phyloP scores from a whole-genome alignment of 2,329 filamentous ascomycete species.

The Epichloe festucae region DNA sequence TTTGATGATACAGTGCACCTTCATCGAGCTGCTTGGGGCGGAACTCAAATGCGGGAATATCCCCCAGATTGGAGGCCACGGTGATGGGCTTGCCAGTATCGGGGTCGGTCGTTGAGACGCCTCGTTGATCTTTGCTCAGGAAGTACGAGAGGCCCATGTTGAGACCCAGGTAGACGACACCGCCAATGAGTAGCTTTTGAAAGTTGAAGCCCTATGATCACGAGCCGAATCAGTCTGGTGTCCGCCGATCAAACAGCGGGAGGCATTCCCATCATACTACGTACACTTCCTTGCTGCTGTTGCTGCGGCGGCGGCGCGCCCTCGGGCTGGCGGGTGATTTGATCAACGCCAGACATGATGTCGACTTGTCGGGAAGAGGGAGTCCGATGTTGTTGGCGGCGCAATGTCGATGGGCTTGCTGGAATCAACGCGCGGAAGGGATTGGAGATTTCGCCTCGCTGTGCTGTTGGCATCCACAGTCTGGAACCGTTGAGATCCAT shows the following conservation, averaged over 20 bases:
- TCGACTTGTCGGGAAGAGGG: neutral
- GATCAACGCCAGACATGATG: slow-evolving; percentile 1
- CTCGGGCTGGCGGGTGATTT: slow-evolving; percentile 8
- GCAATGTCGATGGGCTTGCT: neutral
- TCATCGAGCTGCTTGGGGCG: slow-evolving; percentile 48
- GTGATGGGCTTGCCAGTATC: slow-evolving; percentile 36
- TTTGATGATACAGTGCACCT: slow-evolving; percentile 47
- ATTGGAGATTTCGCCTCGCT: neutral
- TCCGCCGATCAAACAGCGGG: neutral
- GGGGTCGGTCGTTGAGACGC: slow-evolving; percentile 35
- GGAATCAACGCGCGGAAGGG: neutral
- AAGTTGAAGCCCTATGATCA: slow-evolving; percentile 23
- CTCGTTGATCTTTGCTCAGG: slow-evolving; percentile 32
- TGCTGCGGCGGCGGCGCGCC: slow-evolving; percentile 10
- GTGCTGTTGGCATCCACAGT: neutral
- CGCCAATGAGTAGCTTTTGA: slow-evolving; percentile 37
- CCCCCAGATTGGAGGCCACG: slow-evolving; percentile 39
- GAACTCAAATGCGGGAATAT: slow-evolving; percentile 51
- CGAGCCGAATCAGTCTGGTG: neutral
- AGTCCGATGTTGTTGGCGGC: neutral
- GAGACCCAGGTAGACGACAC: slow-evolving; percentile 44
- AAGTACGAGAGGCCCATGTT: slow-evolving; percentile 45
- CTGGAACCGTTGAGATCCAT: too few relatives aligned
- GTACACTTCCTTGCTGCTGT: slow-evolving; percentile 13
- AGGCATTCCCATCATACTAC: neutral